phyloP scores from a whole-genome alignment of 257 asterid species.

The Nicotiana tomentosiformis region DNA sequence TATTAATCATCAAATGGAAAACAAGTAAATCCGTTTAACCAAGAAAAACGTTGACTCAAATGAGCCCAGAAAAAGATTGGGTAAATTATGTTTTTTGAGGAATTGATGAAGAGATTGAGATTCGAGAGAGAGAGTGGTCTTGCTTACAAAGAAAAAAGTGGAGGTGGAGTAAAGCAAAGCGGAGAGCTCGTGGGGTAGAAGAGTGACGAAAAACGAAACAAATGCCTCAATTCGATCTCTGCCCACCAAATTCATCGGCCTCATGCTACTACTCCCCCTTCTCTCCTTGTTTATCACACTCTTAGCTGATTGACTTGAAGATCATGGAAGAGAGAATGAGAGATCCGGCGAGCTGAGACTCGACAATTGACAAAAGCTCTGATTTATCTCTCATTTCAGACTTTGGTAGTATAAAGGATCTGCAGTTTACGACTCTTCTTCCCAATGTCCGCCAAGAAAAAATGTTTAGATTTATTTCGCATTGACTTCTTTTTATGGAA shows the following conservation, averaged over 20 bases:
- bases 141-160: slow-evolving; percentile 76
- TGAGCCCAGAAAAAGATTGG: no score
- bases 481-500: no score
- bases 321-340: neutral
- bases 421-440: neutral
- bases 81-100: neutral
- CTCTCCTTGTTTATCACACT: neutral
- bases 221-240: slow-evolving; percentile 62
- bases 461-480: no score
- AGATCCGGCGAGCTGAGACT: neutral
- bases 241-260: slow-evolving; percentile 25
- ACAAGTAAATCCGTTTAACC: no score
- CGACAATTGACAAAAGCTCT: neutral
- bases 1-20: neutral
- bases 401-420: neutral
- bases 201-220: slow-evolving; percentile 65
- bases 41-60: neutral
- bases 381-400: neutral
- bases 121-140: no score
- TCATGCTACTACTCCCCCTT: neutral
- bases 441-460: neutral
- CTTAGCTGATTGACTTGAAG: neutral
- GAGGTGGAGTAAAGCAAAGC: slow-evolving; percentile 69
- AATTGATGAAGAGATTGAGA: neutral
- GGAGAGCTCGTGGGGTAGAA: slow-evolving; percentile 74